Evolutionary conservation across 768 basidiomycete genomes (phyloP).

Genomic region (Lentinula edodes): DNA sequence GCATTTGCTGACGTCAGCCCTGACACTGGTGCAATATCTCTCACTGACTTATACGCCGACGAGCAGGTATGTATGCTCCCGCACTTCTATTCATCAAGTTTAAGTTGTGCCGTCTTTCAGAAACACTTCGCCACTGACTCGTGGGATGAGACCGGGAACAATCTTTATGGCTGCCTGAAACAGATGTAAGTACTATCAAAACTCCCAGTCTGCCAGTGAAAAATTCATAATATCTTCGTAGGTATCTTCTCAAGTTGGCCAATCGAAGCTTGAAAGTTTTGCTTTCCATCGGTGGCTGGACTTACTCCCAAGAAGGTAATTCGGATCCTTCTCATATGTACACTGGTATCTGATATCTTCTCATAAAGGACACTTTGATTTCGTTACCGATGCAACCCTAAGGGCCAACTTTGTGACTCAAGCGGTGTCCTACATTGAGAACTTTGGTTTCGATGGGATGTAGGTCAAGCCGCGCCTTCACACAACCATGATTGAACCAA

Average conservation of each 20-base stretch:
- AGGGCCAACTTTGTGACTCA: conserved; percentile 54
- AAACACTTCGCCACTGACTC: conserved; percentile 70
- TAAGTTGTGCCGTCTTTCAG: conserved; percentile 25
- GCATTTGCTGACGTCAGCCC: conserved; percentile 72
- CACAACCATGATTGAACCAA: not conserved
- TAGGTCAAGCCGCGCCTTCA: conserved; percentile 20
- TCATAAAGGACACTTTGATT: conserved; percentile 53
- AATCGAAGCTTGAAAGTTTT: conserved; percentile 50
- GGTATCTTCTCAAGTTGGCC: conserved; percentile 49
- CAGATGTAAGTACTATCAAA: conserved; percentile 37
- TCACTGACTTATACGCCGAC: conserved; percentile 76
- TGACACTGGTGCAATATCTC: conserved; percentile 51
- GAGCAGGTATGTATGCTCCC: conserved; percentile 37
- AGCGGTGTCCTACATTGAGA: conserved; percentile 60
- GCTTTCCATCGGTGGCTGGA: conserved; percentile 59
- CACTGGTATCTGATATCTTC: not conserved
- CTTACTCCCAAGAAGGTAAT: conserved; percentile 57
- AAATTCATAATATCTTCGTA: conserved; percentile 51
- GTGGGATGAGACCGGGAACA: conserved; percentile 71
- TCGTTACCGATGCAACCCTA: conserved; percentile 45
- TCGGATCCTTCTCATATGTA: not conserved
- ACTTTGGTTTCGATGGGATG: conserved; percentile 83
- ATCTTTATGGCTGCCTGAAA: conserved; percentile 78
- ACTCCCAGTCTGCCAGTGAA: not conserved
- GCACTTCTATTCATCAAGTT: not conserved